Evolutionary conservation across 805 yeast genomes (phyloP), one percentile per base, ranked within the genome.

Genomic region (Zygoascus biomembranicola): DNA sequence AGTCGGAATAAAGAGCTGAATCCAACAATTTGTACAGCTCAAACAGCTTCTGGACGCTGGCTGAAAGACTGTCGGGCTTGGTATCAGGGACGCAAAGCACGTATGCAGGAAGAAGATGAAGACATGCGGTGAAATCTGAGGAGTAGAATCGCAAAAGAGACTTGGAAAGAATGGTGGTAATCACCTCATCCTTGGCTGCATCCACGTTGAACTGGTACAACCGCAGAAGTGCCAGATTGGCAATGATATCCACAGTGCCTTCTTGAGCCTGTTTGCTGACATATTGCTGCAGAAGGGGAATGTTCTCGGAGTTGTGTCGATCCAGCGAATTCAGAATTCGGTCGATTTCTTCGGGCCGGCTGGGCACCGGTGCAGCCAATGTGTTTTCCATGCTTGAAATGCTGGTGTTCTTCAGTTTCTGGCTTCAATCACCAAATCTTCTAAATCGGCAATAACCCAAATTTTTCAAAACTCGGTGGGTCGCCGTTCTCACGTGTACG

Each of bases 161-260:
- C 57, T 73, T 70, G 48, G 72, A 58, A 26, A 76, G 67, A 32
- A 72, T 63, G 56, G 71, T 71, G 18, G 73, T 55, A 14, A 76
- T 70, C 28, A 66, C 59, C 16, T 70, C 70, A 56, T 76, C 73
- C 55, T 69, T 71, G 26, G 63, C 58, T 31, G 68, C 71, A 23
- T 72, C 71, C 19, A 63, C 59, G 55, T 68, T 66, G 57, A 69
- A 63, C 45, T 67, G 70, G 54, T 70, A 76, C 49, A 77, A 66
- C 54, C 76, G 76, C 56, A 76, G 64, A 20, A 76, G 66, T 0
- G 80, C 80, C 61, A 76, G 59, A 60, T 75, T 76, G 55, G 80
- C 75, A 57, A 64, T 68, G 46, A 74, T 62, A 59, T 73, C 77
- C 52, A 66, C 65, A 16, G 61, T 48, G 13, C 63, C 63, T 19